Base-by-base conservation (phyloP, 192 early-diverging fungal species). In the Fimicolochytrium jonesii region DNA sequence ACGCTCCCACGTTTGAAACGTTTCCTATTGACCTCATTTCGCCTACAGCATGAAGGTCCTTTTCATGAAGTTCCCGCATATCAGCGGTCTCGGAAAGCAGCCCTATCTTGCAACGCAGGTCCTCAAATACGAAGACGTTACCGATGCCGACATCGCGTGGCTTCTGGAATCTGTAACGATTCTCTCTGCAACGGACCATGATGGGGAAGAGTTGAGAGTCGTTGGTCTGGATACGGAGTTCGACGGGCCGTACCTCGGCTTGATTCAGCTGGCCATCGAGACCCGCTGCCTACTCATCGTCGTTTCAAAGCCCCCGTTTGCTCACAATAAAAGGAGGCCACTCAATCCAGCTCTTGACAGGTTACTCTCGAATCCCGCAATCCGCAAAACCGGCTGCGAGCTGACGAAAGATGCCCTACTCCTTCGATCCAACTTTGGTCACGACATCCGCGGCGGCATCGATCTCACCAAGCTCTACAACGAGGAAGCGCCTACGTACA, bases 381-480 rank as follows among this genome's bases (percentile, higher is more conserved):
- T 49, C 23, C 48, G 15, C 11, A 49, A 49, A 49, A 49, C 48
- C 23, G 48, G 48, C 48, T 49, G 48, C 26, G 48, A 49, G 23
- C 48, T 49, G 13, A 49, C 48, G 11, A 49, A 49, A 25, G 48
- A 49, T 25, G 48, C 48, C 15, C 48, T 49, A 13, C 23, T 49
- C 17, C 48, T 49, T 15, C 48, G 48, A 25, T 15, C 48, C 0
- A 55, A 55, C 53, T 55, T 55, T 34, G 29, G 53, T 34, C 53
- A 55, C 32, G 33, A 33, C 32, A 11, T 55, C 13, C 53, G 53
- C 17, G 53, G 53, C n/a, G 53, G 53, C 11, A n/a, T 28, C 17
- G 53, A 55, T 55, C 53, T 55, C 9, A 34, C 25, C 13, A 17
- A 55, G n/a, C 15, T 55, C 33, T 59, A 59, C 43, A 46, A 25